phyloP scores from a whole-genome alignment of 2,329 filamentous ascomycete species.

The Zalaria obscura region DNA sequence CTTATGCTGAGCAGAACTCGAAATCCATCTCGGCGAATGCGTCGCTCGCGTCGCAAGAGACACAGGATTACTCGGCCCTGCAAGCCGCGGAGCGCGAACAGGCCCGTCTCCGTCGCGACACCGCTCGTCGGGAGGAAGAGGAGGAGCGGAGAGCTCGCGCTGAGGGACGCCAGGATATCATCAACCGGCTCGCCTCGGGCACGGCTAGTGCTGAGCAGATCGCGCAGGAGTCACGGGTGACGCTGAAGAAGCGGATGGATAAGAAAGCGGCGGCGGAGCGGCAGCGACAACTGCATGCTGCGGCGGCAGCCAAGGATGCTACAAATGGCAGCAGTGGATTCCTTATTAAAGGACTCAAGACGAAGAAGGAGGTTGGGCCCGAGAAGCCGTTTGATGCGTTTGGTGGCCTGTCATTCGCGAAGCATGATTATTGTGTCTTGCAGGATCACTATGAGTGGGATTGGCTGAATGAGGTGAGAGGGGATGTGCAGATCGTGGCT shows the following conservation, averaged over 20 bases:
- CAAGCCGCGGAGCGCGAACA: conserved; percentile 51
- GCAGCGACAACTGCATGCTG: conserved; percentile 27
- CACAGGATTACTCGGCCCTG: conserved; percentile 28
- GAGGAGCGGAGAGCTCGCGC: conserved; percentile 52
- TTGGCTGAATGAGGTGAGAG: conserved; percentile 53
- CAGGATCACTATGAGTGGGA: conserved; percentile 60
- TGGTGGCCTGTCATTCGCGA: conserved; percentile 53
- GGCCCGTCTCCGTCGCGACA: conserved; percentile 46
- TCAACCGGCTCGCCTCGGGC: conserved; percentile 53
- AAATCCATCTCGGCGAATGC: conserved; percentile 38
- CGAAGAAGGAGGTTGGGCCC: conserved; percentile 41
- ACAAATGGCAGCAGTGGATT: conserved; percentile 25
- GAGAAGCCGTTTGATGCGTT: conserved; percentile 81
- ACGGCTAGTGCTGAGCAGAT: conserved; percentile 45
- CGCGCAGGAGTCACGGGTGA: conserved; percentile 40
- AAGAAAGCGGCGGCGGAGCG: conserved; percentile 36
- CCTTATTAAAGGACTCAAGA: conserved; percentile 69
- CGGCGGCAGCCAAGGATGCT: conserved; percentile 21
- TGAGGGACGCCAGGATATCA: conserved; percentile 51
- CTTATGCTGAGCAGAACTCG: conserved; percentile 62
- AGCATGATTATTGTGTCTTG: conserved; percentile 54
- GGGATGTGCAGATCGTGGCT: conserved; percentile 51
- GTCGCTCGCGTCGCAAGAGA: conserved; percentile 32
- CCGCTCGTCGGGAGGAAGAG: conserved; percentile 53
- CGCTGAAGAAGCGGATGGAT: conserved; percentile 58